Percentiles rank a stretch among this genome's conserved stretches.
phyloP scores from a whole-genome alignment of 2,329 filamentous ascomycete species.

The Microdochium bolleyi region DNA sequence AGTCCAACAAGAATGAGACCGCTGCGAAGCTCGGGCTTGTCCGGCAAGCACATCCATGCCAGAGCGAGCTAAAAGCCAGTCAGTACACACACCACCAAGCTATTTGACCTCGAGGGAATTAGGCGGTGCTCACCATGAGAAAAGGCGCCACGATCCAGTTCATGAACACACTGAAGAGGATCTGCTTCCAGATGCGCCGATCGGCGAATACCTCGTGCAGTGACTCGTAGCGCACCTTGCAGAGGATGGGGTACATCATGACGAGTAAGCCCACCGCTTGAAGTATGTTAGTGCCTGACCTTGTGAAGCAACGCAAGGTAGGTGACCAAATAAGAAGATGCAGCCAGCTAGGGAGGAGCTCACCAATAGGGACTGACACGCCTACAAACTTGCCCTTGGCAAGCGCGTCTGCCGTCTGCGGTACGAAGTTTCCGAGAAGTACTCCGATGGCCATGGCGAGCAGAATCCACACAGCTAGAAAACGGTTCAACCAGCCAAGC shows the following conservation, averaged over 20 bases:
- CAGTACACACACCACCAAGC: too few relatives aligned
- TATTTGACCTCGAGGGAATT: too few relatives aligned
- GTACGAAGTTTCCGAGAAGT: conserved; percentile 68
- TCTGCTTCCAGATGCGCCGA: conserved; percentile 64
- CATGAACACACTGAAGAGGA: conserved; percentile 64
- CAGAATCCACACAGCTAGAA: conserved; percentile 66
- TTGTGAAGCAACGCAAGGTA: too few relatives aligned
- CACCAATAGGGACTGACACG: conserved; percentile 18
- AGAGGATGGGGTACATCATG: conserved; percentile 93
- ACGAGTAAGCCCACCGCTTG: conserved; percentile 72
- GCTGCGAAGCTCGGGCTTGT: conserved; percentile 46
- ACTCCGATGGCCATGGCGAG: conserved; percentile 72
- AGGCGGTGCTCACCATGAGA: conserved; percentile 71
- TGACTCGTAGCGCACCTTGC: conserved; percentile 74
- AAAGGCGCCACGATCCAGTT: conserved; percentile 83
- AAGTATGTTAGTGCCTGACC: too few relatives aligned
- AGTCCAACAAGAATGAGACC: conserved; percentile 78
- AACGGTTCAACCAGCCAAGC: conserved; percentile 53
- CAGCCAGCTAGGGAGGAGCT: too few relatives aligned
- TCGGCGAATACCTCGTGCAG: conserved; percentile 59
- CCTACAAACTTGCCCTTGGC: conserved; percentile 67
- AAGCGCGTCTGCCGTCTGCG: conserved; percentile 49
- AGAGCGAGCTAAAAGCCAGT: conserved; percentile 60
- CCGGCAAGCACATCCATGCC: conserved; percentile 60
- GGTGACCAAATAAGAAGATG: too few relatives aligned